Conservation (phyloP, 257 asterid genomes). For the Solanum paucissectum region DNA sequence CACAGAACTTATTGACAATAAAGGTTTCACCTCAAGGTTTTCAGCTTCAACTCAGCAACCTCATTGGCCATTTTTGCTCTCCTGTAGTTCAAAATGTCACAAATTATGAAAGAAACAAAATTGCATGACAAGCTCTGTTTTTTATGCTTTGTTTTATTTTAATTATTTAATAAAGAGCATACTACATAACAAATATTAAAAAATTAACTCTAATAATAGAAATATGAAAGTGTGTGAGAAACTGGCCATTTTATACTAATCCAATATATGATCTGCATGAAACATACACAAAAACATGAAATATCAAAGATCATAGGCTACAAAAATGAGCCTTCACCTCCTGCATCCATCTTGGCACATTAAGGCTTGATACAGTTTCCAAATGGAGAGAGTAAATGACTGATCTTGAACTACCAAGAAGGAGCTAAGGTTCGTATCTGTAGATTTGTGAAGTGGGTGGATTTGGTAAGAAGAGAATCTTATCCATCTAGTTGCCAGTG, state of each 20-base stretch:
- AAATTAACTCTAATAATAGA: not conserved
- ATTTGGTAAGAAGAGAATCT: not conserved
- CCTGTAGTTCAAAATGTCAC: constrained; percentile 30
- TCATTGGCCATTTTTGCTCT: constrained; percentile 90
- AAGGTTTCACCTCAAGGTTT: constrained; percentile 48
- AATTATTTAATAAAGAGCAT: not conserved
- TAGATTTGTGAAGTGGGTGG: not conserved
- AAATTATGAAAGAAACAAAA: not conserved
- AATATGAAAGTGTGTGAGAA: not conserved
- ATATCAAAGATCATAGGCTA: not conserved
- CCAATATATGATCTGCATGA: not conserved
- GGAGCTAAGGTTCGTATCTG: not conserved
- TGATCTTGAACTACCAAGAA: not conserved
- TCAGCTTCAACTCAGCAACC: constrained; percentile 59
- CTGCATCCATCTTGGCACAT: not conserved
- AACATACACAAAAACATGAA: not conserved
- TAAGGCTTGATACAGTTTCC: not conserved
- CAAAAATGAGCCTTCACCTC: not conserved
- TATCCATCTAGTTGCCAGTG: not conserved
- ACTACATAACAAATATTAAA: not conserved
- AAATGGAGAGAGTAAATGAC: not conserved
- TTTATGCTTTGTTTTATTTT: not conserved
- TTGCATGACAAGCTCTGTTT: not conserved
- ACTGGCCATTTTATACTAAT: not conserved
- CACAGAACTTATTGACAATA: not conserved